Base-by-base conservation (phyloP, 2,329 filamentous ascomycete species). In the Phialemoniopsis sp. region DNA sequence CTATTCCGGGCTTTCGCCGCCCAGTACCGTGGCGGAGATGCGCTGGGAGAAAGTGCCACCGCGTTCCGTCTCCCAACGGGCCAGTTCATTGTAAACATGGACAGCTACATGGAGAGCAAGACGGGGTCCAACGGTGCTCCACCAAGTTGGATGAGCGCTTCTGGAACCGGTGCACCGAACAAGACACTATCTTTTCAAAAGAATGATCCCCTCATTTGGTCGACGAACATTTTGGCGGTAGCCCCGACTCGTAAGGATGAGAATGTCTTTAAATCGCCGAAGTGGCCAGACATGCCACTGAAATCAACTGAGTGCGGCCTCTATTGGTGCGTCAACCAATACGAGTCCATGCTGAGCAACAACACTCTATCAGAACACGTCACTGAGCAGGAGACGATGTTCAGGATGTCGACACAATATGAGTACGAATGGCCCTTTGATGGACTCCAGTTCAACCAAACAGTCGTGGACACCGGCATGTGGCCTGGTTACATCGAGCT, bases 31-130 rank as follows among this genome's bases (percentile, higher is more conserved):
- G 36, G 36, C 2, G 17, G 32, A 26, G 21, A 26, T 26, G 10
- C 10, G 21, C 21, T 26, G 6, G 21, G 21, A 6, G 21, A 26
- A 6, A 26, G 10, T 10, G 21, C 21, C 31, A 39, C 36, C 14
- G 40, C 32, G 14, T 42, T 42, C 26, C 29, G 40, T 19, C 17
- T 42, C 9, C 26, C 40, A 8, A 42, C 32, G 13, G 36, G 40
- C 21, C 40, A 37, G 7, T 42, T 34, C 13, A 35, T 42, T 17
- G 40, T 32, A 5, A 42, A 42, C 6, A 19, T 16, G 13, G 37
- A 35, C n/a, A 36, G 40, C 36, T 42, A 42, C 14, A 34, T 15
- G 3, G 29, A 21, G 8, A 31, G 16, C 4, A 31, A 21, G 14
- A n/a, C 32, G 14, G 31, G 28, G 5, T 16, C 13, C 6, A 38